A percentile compares a stretch with the other conserved stretches of the same genome.
These are phyloP conservation scores for Drechslera avenae DNA, from an alignment of 2,329 filamentous ascomycete genomes.

Conservation along the genomic window DNA sequence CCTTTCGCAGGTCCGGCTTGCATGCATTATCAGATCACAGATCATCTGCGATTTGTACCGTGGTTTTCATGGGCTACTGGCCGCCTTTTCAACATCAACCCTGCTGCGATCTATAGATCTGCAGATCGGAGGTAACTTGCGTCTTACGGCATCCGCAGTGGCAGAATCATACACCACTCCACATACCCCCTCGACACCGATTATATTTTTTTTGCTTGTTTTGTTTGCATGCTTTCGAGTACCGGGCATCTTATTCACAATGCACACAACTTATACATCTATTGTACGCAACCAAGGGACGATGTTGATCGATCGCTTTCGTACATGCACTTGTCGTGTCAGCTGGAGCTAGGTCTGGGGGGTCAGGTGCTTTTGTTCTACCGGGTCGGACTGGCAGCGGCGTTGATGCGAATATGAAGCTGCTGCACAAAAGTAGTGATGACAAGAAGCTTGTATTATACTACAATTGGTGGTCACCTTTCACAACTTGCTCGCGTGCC, in stretches of 20 bases:
- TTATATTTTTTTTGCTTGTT: no score
- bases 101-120: constrained; percentile 1
- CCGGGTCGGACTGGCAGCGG: no score
- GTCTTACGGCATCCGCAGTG: constrained; percentile 8
- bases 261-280: background rate
- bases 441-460: no score
- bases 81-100: background rate
- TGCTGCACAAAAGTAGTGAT: no score
- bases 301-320: background rate
- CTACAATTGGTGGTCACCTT: no score
- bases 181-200: no score
- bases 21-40: constrained; percentile 6
- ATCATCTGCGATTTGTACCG: constrained; percentile 2
- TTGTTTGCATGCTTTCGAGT: no score
- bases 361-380: no score
- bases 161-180: background rate
- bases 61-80: constrained; percentile 3
- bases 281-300: background rate
- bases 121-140: background rate
- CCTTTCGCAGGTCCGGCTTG: background rate
- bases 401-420: no score
- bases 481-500: no score
- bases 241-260: no score
- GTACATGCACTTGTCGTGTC: background rate
- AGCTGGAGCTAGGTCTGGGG: no score